Percentiles rank a stretch among this genome's conserved stretches.
These are phyloP conservation scores for Lasiosphaeria miniovina DNA, from an alignment of 495 filamentous ascomycete species.

Conservation along the genomic window DNA sequence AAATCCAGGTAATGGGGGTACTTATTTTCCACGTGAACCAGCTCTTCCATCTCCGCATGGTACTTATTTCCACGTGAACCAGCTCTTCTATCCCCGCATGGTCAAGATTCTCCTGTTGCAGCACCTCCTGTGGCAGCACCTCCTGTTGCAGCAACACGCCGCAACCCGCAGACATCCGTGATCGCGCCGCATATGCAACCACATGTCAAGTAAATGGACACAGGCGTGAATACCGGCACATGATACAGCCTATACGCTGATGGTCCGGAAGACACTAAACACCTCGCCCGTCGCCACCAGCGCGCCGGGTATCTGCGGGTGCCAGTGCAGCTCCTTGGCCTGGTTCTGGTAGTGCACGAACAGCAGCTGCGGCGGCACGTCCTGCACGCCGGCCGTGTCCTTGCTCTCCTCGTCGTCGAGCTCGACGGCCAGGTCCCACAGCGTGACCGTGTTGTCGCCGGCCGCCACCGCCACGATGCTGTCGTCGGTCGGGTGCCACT, in stretches of 20 bases:
- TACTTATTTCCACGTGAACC: too few relatives aligned
- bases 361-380: conserved; percentile 89
- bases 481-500: conserved; percentile 97
- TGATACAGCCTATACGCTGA: conserved; percentile 53
- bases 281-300: conserved; percentile 85
- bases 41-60: too few relatives aligned
- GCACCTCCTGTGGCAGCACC: too few relatives aligned
- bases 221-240: neutral
- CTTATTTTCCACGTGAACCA: too few relatives aligned
- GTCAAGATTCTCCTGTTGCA: too few relatives aligned
- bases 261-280: conserved; percentile 73
- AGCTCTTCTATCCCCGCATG: too few relatives aligned
- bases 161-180: conserved; percentile 13
- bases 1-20: too few relatives aligned
- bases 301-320: conserved; percentile 90
- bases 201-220: neutral
- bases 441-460: conserved; percentile 87
- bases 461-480: conserved; percentile 89
- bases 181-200: neutral
- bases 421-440: conserved; percentile 97
- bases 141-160: too few relatives aligned
- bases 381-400: conserved; percentile 79
- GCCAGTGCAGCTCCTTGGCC: conserved; percentile 96
- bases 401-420: conserved; percentile 93
- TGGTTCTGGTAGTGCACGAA: conserved; percentile 95